Percentiles rank a stretch among this genome's conserved stretches.
phyloP scores from a whole-genome alignment of 1,284 basidiomycete species.

The Fomitopsis palustris region DNA sequence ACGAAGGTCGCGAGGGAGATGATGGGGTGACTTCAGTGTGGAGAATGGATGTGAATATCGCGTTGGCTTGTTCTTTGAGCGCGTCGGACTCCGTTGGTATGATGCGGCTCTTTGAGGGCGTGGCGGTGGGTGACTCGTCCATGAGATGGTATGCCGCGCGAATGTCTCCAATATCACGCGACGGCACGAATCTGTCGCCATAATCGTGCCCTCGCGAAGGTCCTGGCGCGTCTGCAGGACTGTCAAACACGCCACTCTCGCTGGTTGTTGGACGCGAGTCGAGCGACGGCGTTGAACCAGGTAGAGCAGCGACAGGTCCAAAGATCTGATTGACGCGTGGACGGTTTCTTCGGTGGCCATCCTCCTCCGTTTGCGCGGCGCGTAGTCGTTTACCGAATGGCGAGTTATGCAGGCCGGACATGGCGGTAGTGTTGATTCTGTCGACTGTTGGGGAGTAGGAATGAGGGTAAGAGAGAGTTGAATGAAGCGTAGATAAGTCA shows the following conservation, averaged over 20 bases:
- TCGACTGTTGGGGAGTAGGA: slow-evolving; percentile 13
- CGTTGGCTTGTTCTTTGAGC: slow-evolving; percentile 78
- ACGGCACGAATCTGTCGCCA: slow-evolving; percentile 77
- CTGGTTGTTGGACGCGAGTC: slow-evolving; percentile 52
- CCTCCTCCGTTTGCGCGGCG: slow-evolving; percentile 56
- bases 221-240: slow-evolving; percentile 41
- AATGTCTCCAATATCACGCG: slow-evolving; percentile 67
- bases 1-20: slow-evolving; percentile 53
- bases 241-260: slow-evolving; percentile 53
- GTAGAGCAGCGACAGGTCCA: slow-evolving; percentile 31
- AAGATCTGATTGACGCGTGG: slow-evolving; percentile 54
- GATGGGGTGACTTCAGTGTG: slow-evolving; percentile 75
- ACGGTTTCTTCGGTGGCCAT: slow-evolving; percentile 46
- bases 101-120: slow-evolving; percentile 65
- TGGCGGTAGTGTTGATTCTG: slow-evolving; percentile 24
- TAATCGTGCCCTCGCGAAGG: slow-evolving; percentile 43
- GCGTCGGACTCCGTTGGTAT: slow-evolving; percentile 80
- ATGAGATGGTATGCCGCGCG: slow-evolving; percentile 74
- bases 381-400: slow-evolving; percentile 76
- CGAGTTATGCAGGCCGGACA: slow-evolving; percentile 77
- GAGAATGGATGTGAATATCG: slow-evolving; percentile 69
- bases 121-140: slow-evolving; percentile 63
- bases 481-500: slow-evolving; percentile 13
- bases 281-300: slow-evolving; percentile 47
- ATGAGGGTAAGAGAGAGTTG: slow-evolving; percentile 11